phyloP scores from a whole-genome alignment of 805 yeast genomes.

The Candida lessepsii region DNA sequence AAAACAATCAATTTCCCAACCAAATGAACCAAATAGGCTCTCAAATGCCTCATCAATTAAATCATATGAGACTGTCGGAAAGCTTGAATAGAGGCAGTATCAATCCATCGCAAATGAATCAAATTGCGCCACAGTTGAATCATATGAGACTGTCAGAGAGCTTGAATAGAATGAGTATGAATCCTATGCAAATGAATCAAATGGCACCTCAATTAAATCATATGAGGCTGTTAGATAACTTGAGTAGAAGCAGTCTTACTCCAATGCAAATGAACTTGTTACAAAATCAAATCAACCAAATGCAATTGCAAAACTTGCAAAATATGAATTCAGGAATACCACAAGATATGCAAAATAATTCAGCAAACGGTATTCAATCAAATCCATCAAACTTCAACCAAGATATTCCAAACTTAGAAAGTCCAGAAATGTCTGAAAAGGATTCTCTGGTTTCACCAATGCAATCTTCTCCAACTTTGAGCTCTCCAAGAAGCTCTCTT shows the following conservation, averaged over 20 bases:
- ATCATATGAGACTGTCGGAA: no score
- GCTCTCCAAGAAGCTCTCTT: not conserved
- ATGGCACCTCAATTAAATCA: not conserved
- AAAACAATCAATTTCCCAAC: not conserved
- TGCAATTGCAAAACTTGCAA: not conserved
- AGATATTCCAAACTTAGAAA: not conserved
- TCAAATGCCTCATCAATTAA: no score
- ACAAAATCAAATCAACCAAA: slow-evolving; percentile 2
- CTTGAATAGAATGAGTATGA: not conserved
- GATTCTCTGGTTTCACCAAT: not conserved
- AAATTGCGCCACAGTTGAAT: not conserved
- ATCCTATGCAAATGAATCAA: slow-evolving; percentile 1
- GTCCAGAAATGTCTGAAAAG: not conserved
- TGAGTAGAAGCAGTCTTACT: not conserved
- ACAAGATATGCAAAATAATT: no score
- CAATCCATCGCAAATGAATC: not conserved
- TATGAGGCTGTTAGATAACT: slow-evolving; percentile 1
- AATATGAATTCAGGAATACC: not conserved
- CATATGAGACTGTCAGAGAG: not conserved
- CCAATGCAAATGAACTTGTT: slow-evolving; percentile 1
- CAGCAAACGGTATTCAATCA: not conserved
- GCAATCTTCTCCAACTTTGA: not conserved
- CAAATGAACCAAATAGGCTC: not conserved
- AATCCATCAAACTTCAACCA: no score
- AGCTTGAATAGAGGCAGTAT: not conserved